Conservation (phyloP, 306 rosid genomes). For the Pyrus pyrifolia region DNA sequence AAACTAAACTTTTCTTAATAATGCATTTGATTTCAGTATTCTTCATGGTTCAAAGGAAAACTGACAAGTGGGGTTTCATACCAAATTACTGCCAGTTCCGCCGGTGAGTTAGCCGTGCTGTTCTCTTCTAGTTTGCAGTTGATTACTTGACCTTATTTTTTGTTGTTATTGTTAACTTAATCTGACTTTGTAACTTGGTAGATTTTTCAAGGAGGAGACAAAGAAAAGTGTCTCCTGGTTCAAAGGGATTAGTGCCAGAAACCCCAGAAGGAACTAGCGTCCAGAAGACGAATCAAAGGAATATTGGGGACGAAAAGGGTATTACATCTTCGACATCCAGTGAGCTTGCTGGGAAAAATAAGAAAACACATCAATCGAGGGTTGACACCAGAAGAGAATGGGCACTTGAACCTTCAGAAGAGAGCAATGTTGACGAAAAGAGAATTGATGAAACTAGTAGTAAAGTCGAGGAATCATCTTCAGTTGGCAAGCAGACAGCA, state of each 20-base stretch:
- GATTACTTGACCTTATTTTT: neutral
- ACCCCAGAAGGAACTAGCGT: constrained; percentile 24
- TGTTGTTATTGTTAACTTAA: neutral
- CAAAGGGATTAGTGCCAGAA: constrained; percentile 55
- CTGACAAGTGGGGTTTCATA: constrained; percentile 35
- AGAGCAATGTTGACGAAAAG: constrained; percentile 28
- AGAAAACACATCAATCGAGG: constrained; percentile 25
- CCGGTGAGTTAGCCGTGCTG: constrained; percentile 41
- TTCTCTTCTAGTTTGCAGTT: constrained; percentile 1
- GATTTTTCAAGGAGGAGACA: constrained; percentile 66
- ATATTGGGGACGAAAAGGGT: constrained; percentile 36
- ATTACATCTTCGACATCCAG: constrained; percentile 37
- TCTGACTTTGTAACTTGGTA: constrained; percentile 16
- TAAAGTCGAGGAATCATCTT: constrained; percentile 28
- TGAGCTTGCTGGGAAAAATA: constrained; percentile 19
- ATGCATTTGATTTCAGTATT: constrained; percentile 39
- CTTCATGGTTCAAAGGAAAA: constrained; percentile 38
- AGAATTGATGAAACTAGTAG: constrained; percentile 22
- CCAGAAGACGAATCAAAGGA: constrained; percentile 33
- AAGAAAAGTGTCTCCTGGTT: constrained; percentile 40
- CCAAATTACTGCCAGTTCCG: constrained; percentile 46
- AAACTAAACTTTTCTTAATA: constrained; percentile 8
- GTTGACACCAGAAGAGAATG: constrained; percentile 26
- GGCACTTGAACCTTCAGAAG: constrained; percentile 27
- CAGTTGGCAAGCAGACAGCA: constrained; percentile 15